These are phyloP conservation scores for Colletotrichum australisinense DNA, from an alignment of 2,329 filamentous ascomycete genomes.

Conservation along the genomic window DNA sequence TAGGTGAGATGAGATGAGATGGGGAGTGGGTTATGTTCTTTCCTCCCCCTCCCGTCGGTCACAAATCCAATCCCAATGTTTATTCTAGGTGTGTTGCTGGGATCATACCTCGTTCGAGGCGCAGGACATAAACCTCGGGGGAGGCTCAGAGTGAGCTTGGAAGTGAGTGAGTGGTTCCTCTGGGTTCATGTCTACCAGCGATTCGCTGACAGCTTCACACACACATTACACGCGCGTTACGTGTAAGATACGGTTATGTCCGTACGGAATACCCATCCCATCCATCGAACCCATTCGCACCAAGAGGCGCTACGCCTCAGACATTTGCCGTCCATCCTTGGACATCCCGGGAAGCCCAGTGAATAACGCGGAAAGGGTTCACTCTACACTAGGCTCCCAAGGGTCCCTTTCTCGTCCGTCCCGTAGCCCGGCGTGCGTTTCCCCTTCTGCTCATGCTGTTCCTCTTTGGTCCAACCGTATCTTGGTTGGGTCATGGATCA, in stretches of 20 bases:
- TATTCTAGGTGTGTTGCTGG: not conserved
- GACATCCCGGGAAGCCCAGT: not conserved
- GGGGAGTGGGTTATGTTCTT: not conserved
- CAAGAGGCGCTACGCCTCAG: constrained; percentile 4
- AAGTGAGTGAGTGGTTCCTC: not conserved
- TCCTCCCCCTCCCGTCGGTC: not conserved
- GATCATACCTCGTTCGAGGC: not conserved
- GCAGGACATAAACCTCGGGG: not conserved
- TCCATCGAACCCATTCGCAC: not conserved
- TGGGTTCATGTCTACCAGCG: not conserved
- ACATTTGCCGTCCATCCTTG: not conserved
- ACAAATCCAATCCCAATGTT: not conserved
- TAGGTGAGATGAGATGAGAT: not conserved
- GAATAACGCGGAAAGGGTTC: not conserved
- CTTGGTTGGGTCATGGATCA: not conserved
- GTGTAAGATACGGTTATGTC: not conserved
- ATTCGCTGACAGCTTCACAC: not conserved
- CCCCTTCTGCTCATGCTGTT: not conserved
- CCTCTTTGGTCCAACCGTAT: not conserved
- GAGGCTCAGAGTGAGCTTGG: too few species aligned
- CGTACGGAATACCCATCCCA: not conserved
- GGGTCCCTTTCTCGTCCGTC: not conserved
- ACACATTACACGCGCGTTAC: not conserved
- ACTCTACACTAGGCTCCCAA: not conserved
- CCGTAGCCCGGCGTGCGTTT: too few species aligned